These are phyloP conservation scores for Stephania yunnanensis DNA, from an alignment of 164 flowering plant genomes.

Conservation along the genomic window DNA sequence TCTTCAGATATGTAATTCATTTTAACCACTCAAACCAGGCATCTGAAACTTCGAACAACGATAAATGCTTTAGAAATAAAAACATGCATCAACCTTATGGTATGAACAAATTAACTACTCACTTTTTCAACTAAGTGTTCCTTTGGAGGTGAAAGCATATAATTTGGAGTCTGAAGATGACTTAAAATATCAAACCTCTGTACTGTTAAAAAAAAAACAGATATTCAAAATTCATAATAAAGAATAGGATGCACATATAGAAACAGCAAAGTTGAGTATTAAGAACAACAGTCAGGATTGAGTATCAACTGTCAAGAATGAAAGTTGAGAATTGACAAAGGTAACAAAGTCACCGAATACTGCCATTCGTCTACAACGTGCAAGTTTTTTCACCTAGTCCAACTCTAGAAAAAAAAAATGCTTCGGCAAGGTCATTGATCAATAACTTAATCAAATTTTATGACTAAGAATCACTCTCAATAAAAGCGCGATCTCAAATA, in stretches of 20 bases:
- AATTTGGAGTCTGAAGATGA: slow-evolving; percentile 33
- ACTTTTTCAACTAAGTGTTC: slow-evolving; percentile 78
- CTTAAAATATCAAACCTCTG: slow-evolving; percentile 38
- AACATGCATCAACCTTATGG: no score
- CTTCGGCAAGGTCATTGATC: not conserved
- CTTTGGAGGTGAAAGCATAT: slow-evolving; percentile 55
- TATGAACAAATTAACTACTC: slow-evolving; percentile 16
- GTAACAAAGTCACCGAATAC: not conserved
- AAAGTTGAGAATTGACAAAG: not conserved
- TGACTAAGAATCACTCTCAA: not conserved
- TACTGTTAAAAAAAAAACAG: slow-evolving; percentile 31
- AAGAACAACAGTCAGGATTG: not conserved
- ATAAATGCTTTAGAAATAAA: not conserved
- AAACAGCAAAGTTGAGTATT: not conserved
- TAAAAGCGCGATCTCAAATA: not conserved
- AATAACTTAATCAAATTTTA: not conserved
- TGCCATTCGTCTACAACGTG: no score
- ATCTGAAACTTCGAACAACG: not conserved
- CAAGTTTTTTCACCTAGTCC: not conserved
- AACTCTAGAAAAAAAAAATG: not conserved
- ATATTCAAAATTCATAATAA: not conserved
- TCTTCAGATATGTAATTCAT: not conserved
- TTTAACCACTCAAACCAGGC: not conserved
- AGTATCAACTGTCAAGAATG: not conserved
- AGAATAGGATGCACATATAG: not conserved